A percentile compares a stretch with the other conserved stretches of the same genome.
phyloP scores from a whole-genome alignment of 1,139 yeast genomes.

The Taphrina communis region DNA sequence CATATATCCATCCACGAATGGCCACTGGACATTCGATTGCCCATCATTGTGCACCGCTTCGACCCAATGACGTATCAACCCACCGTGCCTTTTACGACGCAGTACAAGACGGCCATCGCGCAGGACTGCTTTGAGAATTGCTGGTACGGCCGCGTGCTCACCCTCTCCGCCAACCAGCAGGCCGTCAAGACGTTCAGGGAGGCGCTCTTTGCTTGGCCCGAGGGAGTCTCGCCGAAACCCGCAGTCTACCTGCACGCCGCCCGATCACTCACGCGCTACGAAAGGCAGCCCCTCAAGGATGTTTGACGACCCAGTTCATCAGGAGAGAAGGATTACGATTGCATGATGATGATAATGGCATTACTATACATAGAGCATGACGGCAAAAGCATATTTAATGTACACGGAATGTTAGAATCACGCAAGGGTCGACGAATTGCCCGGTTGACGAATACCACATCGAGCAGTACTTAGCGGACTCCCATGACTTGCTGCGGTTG shows the following conservation, averaged over 20 bases:
- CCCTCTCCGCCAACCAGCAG: constrained; percentile 26
- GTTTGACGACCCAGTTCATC: no score
- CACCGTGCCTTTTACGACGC: constrained; percentile 13
- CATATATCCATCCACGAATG: constrained; percentile 20
- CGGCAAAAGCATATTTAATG: background rate
- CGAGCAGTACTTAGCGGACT: background rate
- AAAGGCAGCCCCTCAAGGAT: constrained; percentile 4
- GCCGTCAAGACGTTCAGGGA: constrained; percentile 29
- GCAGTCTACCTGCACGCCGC: constrained; percentile 25
- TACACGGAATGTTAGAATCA: background rate
- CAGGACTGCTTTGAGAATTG: constrained; percentile 33
- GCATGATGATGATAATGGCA: background rate
- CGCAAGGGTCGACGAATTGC: background rate
- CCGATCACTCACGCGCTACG: constrained; percentile 20
- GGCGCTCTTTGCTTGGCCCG: constrained; percentile 21
- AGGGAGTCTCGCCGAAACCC: constrained; percentile 12
- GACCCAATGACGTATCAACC: constrained; percentile 12
- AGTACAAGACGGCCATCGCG: constrained; percentile 27
- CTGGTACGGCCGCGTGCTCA: constrained; percentile 26
- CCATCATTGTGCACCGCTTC: constrained; percentile 16
- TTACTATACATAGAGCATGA: constrained; percentile 3
- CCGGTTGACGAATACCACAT: background rate
- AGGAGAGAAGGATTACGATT: no score
- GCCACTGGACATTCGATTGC: constrained; percentile 16
- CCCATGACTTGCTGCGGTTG: constrained; percentile 11